Base-by-base conservation (phyloP, 331 rosid genomes). In the Arachis monticola region DNA sequence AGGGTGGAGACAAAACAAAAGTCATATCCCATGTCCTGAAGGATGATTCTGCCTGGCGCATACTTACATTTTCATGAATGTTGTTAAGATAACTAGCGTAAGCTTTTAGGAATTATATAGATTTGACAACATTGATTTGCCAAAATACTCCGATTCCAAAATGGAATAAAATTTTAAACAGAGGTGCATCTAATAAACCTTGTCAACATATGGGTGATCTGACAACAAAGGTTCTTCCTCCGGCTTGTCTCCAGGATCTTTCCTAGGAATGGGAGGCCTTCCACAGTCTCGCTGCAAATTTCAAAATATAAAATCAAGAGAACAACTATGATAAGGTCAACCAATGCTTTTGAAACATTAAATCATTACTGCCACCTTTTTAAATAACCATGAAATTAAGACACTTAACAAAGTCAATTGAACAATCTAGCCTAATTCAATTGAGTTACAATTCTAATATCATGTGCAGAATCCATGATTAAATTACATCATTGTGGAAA, bases 261-360 rank as follows among this genome's bases (percentile, higher is more conserved):
- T 94, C 77, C 96, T 88, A 55, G 99, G 97, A 70, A 92, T 53
- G 3, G 99, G 99, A 73, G 97, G 92, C 65, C 99, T 85, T 82
- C 97, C 93, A 86, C 90, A 72, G 77, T 92, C 96, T 77, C 90
- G 97, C 99, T 94, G 85, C 83, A 79, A 78, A 77, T 52, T 67
- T 62, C 40, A 66, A 75, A 72, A 57, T 51, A 35, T 64, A 57
- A 75, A 35, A 77, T 60, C 51, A 80, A 79, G 81, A 55, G 44
- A 53, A 75, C 31, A 51, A 70, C 48, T 44, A 44, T 44, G 48
- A 44, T 44, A 44, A 44, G 48, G 48, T 44, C 48, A 44, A 78
- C 12, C 7, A 57, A 65, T 12, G 57, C n/a, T 62, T 69, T 73
- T 53, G 32, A 32, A 55, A 48, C 55, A 74, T 44, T 57, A 31